These are phyloP conservation scores for Cerrena zonata DNA, from an alignment of 1,284 basidiomycete genomes.

Conservation along the genomic window DNA sequence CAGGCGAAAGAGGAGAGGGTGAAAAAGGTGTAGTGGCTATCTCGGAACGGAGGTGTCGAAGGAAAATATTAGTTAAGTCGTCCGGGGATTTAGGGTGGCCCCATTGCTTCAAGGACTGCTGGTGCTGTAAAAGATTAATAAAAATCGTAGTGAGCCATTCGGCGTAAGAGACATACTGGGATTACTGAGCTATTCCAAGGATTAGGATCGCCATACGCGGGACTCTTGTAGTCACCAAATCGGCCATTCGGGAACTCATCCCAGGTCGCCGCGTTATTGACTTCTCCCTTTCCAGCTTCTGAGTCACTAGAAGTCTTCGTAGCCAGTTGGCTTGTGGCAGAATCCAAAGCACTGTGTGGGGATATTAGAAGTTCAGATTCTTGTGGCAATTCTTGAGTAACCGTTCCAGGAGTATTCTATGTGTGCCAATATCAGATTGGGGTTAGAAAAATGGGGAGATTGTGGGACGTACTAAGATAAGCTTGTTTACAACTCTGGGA, in stretches of 20 bases:
- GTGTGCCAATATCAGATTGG: neutral
- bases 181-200: constrained; percentile 64
- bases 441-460: neutral
- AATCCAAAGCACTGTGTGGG: constrained; percentile 53
- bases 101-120: constrained; percentile 74
- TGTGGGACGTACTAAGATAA: constrained; percentile 55
- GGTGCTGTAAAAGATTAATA: constrained; percentile 42
- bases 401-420: constrained; percentile 20
- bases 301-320: constrained; percentile 35
- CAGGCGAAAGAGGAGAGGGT: constrained; percentile 74
- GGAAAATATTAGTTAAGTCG: constrained; percentile 79
- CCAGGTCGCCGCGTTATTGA: constrained; percentile 78
- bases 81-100: constrained; percentile 65
- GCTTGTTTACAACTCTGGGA: constrained; percentile 48
- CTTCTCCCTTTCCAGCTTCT: constrained; percentile 65
- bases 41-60: constrained; percentile 69
- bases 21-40: constrained; percentile 86
- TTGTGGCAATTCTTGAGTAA: constrained; percentile 13
- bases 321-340: constrained; percentile 46
- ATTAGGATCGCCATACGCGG: constrained; percentile 82
- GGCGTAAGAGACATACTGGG: constrained; percentile 35
- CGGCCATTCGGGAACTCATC: constrained; percentile 99
- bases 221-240: constrained; percentile 97
- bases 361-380: constrained; percentile 48
- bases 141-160: neutral